These are phyloP conservation scores for Penicillium sp. DNA, from an alignment of 2,329 filamentous ascomycete species.

Conservation along the genomic window DNA sequence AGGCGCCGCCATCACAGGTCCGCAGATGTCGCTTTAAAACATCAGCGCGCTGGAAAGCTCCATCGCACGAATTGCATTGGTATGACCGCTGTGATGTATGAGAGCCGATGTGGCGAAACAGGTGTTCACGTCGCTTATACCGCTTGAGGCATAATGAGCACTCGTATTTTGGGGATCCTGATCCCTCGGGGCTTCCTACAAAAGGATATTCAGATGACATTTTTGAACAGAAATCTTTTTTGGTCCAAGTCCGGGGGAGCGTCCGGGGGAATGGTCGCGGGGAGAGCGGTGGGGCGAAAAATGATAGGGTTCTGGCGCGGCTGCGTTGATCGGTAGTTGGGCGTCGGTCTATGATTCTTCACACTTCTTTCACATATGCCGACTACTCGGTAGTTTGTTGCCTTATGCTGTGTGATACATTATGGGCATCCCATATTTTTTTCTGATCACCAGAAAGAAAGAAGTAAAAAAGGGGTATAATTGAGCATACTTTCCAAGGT, in stretches of 20 bases:
- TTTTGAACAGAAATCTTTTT: not conserved
- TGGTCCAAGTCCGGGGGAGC: not conserved
- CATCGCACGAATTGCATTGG: slow-evolving; percentile 33
- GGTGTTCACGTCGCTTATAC: slow-evolving; percentile 42
- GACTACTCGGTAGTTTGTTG: not conserved
- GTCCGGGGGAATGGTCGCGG: not conserved
- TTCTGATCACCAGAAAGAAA: too few relatives aligned
- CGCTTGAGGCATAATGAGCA: slow-evolving; percentile 36
- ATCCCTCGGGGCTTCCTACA: not conserved
- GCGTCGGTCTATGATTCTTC: not conserved
- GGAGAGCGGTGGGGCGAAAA: not conserved
- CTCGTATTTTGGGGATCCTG: slow-evolving; percentile 18
- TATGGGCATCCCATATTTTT: not conserved
- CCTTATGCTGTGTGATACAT: not conserved
- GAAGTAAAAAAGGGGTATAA: not conserved
- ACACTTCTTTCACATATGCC: not conserved
- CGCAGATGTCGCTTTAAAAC: slow-evolving; percentile 40
- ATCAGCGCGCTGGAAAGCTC: slow-evolving; percentile 40
- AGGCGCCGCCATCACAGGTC: slow-evolving; percentile 31
- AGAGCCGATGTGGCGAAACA: slow-evolving; percentile 37
- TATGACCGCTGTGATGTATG: slow-evolving; percentile 37
- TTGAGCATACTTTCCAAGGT: not conserved
- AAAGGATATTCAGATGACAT: not conserved
- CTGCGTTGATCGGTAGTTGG: not conserved
- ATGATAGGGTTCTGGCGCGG: not conserved